Evolutionary conservation across 192 early-diverging fungal species (phyloP), one percentile per base, ranked within the genome.

Genomic region (Mortierella claussenii): DNA sequence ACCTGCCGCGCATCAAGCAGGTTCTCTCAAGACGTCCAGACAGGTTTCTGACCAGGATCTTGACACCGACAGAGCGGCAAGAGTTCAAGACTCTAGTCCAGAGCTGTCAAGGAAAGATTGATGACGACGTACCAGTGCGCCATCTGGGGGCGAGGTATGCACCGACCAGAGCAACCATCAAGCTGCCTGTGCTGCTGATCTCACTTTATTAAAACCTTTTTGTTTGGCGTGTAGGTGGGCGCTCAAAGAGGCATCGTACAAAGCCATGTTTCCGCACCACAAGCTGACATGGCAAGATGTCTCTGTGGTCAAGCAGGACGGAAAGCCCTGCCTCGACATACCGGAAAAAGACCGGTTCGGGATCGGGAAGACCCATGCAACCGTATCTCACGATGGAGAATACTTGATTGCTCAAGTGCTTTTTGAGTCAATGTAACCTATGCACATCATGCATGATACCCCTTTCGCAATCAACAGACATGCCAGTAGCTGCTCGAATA

Each of bases 311-410:
- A 90, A 90, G 63, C 42, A 65, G 17, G 33, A 83, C 42, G 86
- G 54, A n/a, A 89, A 87, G 65, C 86, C 86, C 4, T 46, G 34
- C 18, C 43, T 88, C 9, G 23, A 37, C 4, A 79, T 86, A 30
- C 26, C 63, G 0, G 63, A 85, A 28, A 73, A 80, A 33, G 57
- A 56, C 10, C 43, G 49, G 46, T 71, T 76, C 58, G 69, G 69
- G 1, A 80, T 79, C 4, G 60, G 60, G 13, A 75, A 65, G 26
- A 40, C 82, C 18, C 89, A 91, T 70, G 60, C 85, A 4, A 85
- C 86, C 7, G 78, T 93, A n/a, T 88, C 90, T n/a, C 93, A 94
- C 68, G 93, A 94, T 75, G 90, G 90, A 12, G 90, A 93, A 33
- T 93, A 91, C 79, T 80, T 85, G 12, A 81, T 90, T 32, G 89